Base-by-base conservation (phyloP, 2,329 filamentous ascomycete genomes). In the Hypoxylon sp. region DNA sequence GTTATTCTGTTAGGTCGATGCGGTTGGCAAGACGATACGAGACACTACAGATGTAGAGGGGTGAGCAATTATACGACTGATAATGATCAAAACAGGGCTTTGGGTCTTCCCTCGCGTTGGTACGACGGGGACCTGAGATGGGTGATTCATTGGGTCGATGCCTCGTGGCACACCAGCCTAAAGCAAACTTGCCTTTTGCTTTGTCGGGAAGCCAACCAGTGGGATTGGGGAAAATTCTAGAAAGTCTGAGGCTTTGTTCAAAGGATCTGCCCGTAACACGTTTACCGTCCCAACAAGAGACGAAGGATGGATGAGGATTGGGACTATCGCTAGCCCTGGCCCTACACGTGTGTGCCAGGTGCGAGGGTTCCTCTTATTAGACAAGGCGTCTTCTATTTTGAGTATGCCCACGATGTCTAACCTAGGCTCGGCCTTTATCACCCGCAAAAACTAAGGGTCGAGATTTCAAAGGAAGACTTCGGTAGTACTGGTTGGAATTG, bases 301-400 rank as follows among this genome's bases (percentile, higher is more conserved):
- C 48, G 55, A 48, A 55, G 54, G 52, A 50, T 55, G 24, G 15
- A 8, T 17, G n/a, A 41, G 37, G 37, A 51, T 56, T 28, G 51
- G 37, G 30, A 44, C 52, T 32, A 54, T 32, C 32, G 55, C 34
- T 57, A 47, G 30, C 46, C 51, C 44, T 56, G 41, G 26, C 17
- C 17, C 53, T 60, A 60, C 55, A 65, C 56, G 55, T 59, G n/a
- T 13, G n/a, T 41, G 37, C 37, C 37, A n/a, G 54, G 56, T 54
- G 28, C 15, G 4, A 26, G 7, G 24, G 24, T 47, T 4, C 13
- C 13, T 10, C 46, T 32, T 30, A 22, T 32, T 30, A 22, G 44
- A 49, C 30, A 22, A 61, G 39, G 11, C 28, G 19, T 11, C 28
- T 46, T 46, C 39, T 41, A 24, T n/a, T 44, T 51, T 41, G 43